Evolutionary conservation across 2,329 filamentous ascomycete species (phyloP).

Genomic region (Pyricularia sp.): DNA sequence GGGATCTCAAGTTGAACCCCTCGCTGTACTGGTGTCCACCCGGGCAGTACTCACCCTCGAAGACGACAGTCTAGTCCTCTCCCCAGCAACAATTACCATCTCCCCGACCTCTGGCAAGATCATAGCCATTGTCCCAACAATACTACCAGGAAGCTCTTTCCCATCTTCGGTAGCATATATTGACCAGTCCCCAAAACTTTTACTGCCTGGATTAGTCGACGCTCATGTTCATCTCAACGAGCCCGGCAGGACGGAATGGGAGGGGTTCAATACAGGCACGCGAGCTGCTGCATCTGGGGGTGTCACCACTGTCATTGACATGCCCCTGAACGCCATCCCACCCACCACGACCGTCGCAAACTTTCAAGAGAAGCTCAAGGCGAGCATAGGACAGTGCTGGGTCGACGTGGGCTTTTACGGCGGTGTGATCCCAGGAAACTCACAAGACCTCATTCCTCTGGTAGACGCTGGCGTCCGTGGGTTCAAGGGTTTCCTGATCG

Average conservation of each 20-base stretch:
- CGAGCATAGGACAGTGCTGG: slow-evolving; percentile 83
- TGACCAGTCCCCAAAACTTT: slow-evolving; percentile 71
- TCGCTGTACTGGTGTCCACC: slow-evolving; percentile 72
- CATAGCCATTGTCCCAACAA: slow-evolving; percentile 54
- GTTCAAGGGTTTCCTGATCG: slow-evolving; percentile 96
- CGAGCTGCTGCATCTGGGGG: slow-evolving; percentile 88
- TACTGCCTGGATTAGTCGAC: slow-evolving; percentile 87
- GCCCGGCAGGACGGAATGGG: slow-evolving; percentile 94
- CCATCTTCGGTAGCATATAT: slow-evolving; percentile 59
- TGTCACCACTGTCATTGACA: slow-evolving; percentile 93
- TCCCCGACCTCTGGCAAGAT: slow-evolving; percentile 71
- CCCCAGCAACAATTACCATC: slow-evolving; percentile 71
- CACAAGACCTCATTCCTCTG: slow-evolving; percentile 61
- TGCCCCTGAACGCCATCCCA: slow-evolving; percentile 94
- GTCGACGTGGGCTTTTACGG: slow-evolving; percentile 98
- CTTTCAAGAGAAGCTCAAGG: slow-evolving; percentile 72
- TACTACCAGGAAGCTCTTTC: slow-evolving; percentile 67
- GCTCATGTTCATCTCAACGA: slow-evolving; percentile 97
- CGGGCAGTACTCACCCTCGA: slow-evolving; percentile 67
- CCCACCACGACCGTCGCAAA: slow-evolving; percentile 82
- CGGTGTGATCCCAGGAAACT: slow-evolving; percentile 84
- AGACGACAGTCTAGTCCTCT: slow-evolving; percentile 47
- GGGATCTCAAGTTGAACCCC: slow-evolving; percentile 15
- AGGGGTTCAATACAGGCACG: slow-evolving; percentile 92
- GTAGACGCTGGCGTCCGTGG: slow-evolving; percentile 79